A percentile compares a stretch with the other conserved stretches of the same genome.
Conservation (phyloP, 768 basidiomycete species). For the Thelephora aurantiotincta region DNA sequence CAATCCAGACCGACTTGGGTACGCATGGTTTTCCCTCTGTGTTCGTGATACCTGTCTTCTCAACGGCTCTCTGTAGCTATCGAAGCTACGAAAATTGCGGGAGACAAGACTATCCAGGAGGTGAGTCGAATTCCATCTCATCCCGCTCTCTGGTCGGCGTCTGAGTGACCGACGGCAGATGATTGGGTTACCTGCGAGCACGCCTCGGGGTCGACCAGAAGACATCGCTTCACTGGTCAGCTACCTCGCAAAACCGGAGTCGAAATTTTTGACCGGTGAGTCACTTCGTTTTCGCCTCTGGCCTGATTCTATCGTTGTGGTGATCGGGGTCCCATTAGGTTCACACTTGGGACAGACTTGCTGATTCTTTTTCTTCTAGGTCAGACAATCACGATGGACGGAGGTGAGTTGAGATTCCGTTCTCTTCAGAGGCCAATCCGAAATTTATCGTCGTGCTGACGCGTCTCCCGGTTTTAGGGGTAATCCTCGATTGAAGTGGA, state of each 20-base stretch:
- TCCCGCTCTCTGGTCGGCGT: background rate
- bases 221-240: constrained; percentile 11
- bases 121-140: background rate
- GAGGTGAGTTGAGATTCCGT: background rate
- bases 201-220: constrained; percentile 3
- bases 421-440: background rate
- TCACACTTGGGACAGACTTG: background rate
- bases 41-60: constrained; percentile 13
- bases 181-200: constrained; percentile 3
- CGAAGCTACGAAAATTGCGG: background rate
- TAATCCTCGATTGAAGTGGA: background rate
- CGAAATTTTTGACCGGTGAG: constrained; percentile 11
- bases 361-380: background rate
- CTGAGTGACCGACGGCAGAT: constrained; percentile 10
- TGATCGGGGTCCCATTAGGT: background rate
- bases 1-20: constrained; percentile 11
- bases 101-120: background rate
- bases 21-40: constrained; percentile 28
- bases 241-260: constrained; percentile 12
- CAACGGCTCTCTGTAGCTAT: background rate
- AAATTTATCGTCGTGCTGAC: background rate
- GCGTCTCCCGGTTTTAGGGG: too few species aligned
- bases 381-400: background rate
- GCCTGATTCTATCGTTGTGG: background rate
- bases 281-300: background rate